Conservation (phyloP, 2,329 filamentous ascomycete genomes). For the Juglanconis sp. region DNA sequence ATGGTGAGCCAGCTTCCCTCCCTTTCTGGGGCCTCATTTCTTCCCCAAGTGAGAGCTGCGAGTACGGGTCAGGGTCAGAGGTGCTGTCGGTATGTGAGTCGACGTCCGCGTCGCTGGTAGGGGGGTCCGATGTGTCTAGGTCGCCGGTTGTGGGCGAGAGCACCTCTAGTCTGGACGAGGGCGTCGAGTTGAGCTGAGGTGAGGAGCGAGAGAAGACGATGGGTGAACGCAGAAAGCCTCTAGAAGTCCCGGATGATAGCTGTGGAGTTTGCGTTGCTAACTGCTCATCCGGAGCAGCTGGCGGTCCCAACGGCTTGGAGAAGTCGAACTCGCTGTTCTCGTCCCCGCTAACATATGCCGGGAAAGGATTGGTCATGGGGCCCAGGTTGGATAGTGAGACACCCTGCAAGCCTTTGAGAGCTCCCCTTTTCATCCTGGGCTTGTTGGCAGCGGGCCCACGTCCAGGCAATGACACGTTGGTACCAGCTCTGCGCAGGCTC, state of each 20-base stretch:
- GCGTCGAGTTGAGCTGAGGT: slow-evolving; percentile 2
- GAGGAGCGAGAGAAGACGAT: slow-evolving; percentile 6
- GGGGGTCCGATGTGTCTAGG: slow-evolving; percentile 10
- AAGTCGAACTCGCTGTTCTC: slow-evolving; percentile 20
- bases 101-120: slow-evolving; percentile 17
- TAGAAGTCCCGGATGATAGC: background rate
- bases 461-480: background rate
- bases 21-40: background rate
- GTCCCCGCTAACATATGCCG: background rate
- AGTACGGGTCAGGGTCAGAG: slow-evolving; percentile 16
- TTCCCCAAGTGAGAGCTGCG: background rate
- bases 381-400: slow-evolving; percentile 15
- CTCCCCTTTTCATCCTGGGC: slow-evolving; percentile 22
- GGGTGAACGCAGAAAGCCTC: background rate
- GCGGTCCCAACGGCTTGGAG: slow-evolving; percentile 18
- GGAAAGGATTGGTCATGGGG: slow-evolving; percentile 16
- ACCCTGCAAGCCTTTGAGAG: slow-evolving; percentile 22
- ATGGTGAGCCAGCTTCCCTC: background rate
- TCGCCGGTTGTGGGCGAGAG: slow-evolving; percentile 18
- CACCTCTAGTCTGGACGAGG: slow-evolving; percentile 11
- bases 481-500: slow-evolving; percentile 14
- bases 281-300: background rate
- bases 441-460: slow-evolving; percentile 11
- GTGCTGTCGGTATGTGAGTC: slow-evolving; percentile 16
- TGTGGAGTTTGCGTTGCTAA: background rate